Evolutionary conservation across 169 alveolate genomes (phyloP).

Genomic region (Amoebophrya sp.): DNA sequence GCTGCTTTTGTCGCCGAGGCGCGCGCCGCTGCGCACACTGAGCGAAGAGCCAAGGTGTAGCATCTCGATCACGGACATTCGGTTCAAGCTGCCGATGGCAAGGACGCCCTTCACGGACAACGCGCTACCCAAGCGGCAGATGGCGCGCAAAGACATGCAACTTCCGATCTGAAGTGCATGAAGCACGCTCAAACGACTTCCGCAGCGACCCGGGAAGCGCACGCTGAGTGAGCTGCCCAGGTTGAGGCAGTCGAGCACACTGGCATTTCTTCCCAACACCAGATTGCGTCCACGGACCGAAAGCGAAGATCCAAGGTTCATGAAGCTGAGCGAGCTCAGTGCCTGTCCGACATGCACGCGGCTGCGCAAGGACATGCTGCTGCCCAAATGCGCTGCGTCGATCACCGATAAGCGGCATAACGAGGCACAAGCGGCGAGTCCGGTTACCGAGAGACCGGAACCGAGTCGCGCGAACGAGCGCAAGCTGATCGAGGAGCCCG

Average conservation of each 20-base stretch:
- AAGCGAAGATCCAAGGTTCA: neutral
- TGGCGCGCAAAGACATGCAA: neutral
- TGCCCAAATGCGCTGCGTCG: neutral
- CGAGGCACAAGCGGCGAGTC: neutral
- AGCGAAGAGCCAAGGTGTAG: neutral
- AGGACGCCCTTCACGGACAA: neutral
- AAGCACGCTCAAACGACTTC: neutral
- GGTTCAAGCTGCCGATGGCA: neutral
- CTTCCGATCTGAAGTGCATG: neutral
- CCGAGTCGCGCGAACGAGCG: neutral
- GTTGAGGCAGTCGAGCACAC: neutral
- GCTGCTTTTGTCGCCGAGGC: neutral
- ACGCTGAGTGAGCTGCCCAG: slow-evolving; percentile 3
- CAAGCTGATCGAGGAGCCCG: neutral
- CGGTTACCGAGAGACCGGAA: neutral
- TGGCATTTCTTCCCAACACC: too few relatives aligned
- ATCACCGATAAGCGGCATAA: neutral
- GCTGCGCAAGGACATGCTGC: slow-evolving; percentile 11
- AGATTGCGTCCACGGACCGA: slow-evolving; percentile 24
- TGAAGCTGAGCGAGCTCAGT: neutral
- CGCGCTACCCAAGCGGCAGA: neutral
- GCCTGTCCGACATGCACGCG: neutral
- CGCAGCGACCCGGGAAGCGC: neutral
- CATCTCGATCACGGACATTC: neutral
- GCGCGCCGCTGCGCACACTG: neutral